A percentile compares a stretch with the other conserved stretches of the same genome.
Conservation (phyloP, 192 early-diverging fungal genomes). For the Backusella sp. region DNA sequence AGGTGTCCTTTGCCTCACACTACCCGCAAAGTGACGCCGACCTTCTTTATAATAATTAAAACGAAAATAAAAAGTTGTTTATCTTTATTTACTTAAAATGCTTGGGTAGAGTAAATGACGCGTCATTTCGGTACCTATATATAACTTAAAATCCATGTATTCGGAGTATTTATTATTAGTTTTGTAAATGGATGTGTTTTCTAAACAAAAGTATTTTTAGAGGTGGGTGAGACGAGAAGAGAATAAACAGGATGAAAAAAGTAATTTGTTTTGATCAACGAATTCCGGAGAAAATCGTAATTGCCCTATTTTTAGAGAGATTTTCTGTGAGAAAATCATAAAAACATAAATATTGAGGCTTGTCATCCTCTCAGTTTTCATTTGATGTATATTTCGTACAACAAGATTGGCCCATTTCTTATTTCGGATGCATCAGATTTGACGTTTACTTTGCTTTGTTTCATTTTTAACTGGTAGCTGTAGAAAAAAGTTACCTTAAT, state of each 20-base stretch:
- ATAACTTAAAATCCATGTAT: neutral
- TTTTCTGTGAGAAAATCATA: neutral
- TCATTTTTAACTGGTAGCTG: too few species aligned
- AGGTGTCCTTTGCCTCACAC: conserved; percentile 68
- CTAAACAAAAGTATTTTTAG: too few species aligned
- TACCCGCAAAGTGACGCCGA: conserved; percentile 58
- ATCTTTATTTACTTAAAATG: neutral
- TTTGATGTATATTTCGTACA: neutral
- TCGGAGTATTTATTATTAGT: neutral
- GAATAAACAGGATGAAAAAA: too few species aligned
- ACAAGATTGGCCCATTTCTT: too few species aligned
- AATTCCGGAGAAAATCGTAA: too few species aligned
- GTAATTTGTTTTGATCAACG: too few species aligned
- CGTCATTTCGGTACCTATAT: neutral
- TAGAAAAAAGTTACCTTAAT: neutral
- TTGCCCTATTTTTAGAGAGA: neutral
- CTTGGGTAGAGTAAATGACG: neutral
- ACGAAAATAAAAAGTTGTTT: neutral
- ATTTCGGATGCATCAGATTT: too few species aligned
- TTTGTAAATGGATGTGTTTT: neutral
- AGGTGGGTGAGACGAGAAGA: too few species aligned
- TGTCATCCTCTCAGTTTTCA: neutral
- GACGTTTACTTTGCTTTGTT: too few species aligned
- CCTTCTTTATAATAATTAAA: conserved; percentile 16
- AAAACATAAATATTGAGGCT: neutral